phyloP scores from a whole-genome alignment of 257 asterid genomes.

The Solanum clarkiae region DNA sequence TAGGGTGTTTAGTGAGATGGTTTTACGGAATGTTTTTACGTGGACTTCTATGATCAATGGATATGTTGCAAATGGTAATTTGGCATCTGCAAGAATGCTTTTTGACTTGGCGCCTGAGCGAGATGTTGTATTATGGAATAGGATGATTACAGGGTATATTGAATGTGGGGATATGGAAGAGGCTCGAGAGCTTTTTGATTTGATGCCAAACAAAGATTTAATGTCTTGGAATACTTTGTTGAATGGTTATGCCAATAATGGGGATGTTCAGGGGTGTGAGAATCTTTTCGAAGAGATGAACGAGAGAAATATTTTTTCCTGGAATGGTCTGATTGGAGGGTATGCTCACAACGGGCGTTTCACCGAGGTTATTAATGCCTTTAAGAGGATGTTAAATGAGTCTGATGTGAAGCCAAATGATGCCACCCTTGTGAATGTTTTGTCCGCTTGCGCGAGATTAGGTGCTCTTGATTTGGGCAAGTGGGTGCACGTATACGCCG shows the following conservation, averaged over 20 bases:
- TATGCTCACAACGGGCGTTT: constrained; percentile 41
- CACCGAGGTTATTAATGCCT: constrained; percentile 37
- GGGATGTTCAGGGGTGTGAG: constrained; percentile 52
- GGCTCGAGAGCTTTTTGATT: constrained; percentile 55
- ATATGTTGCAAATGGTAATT: constrained; percentile 36
- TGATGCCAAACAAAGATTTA: constrained; percentile 65
- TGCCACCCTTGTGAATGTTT: constrained; percentile 55
- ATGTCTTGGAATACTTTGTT: constrained; percentile 73
- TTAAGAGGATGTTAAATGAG: constrained; percentile 47
- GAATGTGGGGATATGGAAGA: constrained; percentile 51
- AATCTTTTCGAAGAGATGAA: constrained; percentile 46
- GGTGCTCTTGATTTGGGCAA: constrained; percentile 71
- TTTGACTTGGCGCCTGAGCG: constrained; percentile 73
- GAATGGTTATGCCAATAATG: constrained; percentile 63
- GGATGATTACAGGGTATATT: constrained; percentile 43
- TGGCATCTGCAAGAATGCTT: constrained; percentile 52
- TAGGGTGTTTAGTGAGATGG: constrained; percentile 65
- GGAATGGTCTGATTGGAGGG: constrained; percentile 81
- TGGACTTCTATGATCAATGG: constrained; percentile 84
- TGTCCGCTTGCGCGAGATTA: constrained; percentile 60
- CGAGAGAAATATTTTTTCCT: constrained; percentile 59
- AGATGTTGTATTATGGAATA: constrained; percentile 72
- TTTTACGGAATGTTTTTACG: constrained; percentile 59
- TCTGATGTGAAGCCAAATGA: constrained; percentile 55
- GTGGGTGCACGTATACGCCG: constrained; percentile 53